Conservation (phyloP, 768 basidiomycete species). For the Tulasnella sp. region DNA sequence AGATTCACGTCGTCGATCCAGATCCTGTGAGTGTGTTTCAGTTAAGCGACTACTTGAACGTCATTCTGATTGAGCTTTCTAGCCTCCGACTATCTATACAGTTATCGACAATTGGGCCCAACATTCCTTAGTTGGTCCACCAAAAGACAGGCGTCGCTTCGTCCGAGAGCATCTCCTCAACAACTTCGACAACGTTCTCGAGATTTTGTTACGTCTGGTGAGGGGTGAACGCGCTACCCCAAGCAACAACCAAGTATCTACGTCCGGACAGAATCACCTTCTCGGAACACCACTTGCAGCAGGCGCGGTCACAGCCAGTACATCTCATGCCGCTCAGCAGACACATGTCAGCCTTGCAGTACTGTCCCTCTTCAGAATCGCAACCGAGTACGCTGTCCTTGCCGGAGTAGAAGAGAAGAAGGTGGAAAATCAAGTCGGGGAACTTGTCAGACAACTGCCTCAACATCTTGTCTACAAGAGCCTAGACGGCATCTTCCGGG, state of each 20-base stretch:
- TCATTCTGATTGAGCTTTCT: background rate
- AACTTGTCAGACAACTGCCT: slow-evolving; percentile 83
- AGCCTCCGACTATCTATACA: slow-evolving; percentile 88
- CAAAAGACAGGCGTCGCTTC: slow-evolving; percentile 73
- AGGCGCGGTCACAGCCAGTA: slow-evolving; percentile 49
- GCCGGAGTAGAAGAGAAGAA: slow-evolving; percentile 41
- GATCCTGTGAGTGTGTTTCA: slow-evolving; percentile 59
- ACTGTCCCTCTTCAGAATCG: slow-evolving; percentile 76
- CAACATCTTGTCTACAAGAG: slow-evolving; percentile 79
- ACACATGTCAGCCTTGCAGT: slow-evolving; percentile 91
- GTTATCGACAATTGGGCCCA: slow-evolving; percentile 80
- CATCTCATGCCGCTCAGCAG: slow-evolving; percentile 76
- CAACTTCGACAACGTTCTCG: slow-evolving; percentile 68
- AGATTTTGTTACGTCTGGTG: slow-evolving; percentile 84
- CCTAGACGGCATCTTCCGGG: slow-evolving; percentile 88
- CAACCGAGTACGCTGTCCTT: slow-evolving; percentile 67
- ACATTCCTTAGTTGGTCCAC: slow-evolving; percentile 66
- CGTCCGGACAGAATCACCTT: slow-evolving; percentile 44
- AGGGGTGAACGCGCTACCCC: slow-evolving; percentile 62
- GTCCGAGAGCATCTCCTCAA: slow-evolving; percentile 77
- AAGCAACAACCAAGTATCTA: slow-evolving; percentile 36
- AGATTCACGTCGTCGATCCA: slow-evolving; percentile 82
- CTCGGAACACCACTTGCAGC: background rate
- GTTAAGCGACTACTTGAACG: background rate
- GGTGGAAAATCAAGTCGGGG: slow-evolving; percentile 64